phyloP scores from a whole-genome alignment of 371 early-diverging fungal genomes.

The Mortierella sp. region DNA sequence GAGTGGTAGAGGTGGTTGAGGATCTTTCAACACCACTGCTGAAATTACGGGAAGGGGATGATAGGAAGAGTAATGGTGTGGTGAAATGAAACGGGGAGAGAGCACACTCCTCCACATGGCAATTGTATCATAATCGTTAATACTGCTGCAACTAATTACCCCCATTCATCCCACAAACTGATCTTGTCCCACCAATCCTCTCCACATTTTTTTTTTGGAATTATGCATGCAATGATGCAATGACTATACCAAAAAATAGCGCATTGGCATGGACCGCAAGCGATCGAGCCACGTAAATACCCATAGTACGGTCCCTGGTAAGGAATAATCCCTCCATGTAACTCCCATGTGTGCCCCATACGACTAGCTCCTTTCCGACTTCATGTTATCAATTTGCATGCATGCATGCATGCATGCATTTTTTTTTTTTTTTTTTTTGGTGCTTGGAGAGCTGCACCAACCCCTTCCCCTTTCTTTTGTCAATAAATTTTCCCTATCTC shows the following conservation, averaged over 20 bases:
- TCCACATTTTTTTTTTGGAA: not conserved
- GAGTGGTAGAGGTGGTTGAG: not conserved
- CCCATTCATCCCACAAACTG: conserved; percentile 3
- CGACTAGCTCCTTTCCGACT: conserved; percentile 3
- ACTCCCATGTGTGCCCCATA: not conserved
- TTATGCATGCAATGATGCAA: not conserved
- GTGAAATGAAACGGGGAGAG: no score
- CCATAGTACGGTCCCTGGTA: conserved; percentile 13
- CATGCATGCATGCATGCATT: not conserved
- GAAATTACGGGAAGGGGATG: not conserved
- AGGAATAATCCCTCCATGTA: not conserved
- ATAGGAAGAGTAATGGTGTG: no score
- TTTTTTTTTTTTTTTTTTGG: conserved; percentile 1
- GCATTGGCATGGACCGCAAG: conserved; percentile 22
- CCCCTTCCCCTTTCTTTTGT: conserved; percentile 14
- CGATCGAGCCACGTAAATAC: conserved; percentile 19
- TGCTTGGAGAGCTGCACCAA: not conserved
- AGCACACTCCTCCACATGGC: no score
- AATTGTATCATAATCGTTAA: no score
- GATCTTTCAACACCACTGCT: not conserved
- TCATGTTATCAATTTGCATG: conserved; percentile 4
- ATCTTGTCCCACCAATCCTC: conserved; percentile 17
- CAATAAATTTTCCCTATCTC: not conserved
- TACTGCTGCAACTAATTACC: no score
- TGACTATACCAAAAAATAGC: conserved; percentile 6